Conservation (phyloP, 2,329 filamentous ascomycete species). For the Sarocladiaceae sp. region DNA sequence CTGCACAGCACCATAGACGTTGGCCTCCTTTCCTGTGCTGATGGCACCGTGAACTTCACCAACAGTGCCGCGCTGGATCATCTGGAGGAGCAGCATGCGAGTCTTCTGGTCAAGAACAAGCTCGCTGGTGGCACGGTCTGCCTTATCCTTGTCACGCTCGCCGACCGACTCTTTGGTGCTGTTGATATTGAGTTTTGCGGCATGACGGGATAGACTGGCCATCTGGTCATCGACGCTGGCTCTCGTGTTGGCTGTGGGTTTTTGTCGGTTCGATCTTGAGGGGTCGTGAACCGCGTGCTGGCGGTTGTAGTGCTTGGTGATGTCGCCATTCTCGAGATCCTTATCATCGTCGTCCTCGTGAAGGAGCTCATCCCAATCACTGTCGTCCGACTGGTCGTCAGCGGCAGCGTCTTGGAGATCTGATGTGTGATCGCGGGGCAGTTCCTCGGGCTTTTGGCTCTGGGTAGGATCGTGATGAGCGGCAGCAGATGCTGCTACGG, state of each 20-base stretch:
- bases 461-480: slow-evolving; percentile 40
- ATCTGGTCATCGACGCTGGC: slow-evolving; percentile 84
- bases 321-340: slow-evolving; percentile 51
- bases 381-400: slow-evolving; percentile 21
- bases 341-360: slow-evolving; percentile 27
- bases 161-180: slow-evolving; percentile 44
- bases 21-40: slow-evolving; percentile 95
- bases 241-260: slow-evolving; percentile 71
- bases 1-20: slow-evolving; percentile 86
- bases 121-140: slow-evolving; percentile 87
- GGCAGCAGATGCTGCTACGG: slow-evolving; percentile 25
- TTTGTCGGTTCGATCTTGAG: slow-evolving; percentile 71
- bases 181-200: slow-evolving; percentile 77
- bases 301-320: slow-evolving; percentile 84
- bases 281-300: slow-evolving; percentile 60
- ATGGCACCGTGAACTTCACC: slow-evolving; percentile 92
- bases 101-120: slow-evolving; percentile 92
- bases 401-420: neutral
- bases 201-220: slow-evolving; percentile 75
- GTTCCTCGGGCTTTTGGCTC: slow-evolving; percentile 30
- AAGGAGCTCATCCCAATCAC: slow-evolving; percentile 11
- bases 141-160: slow-evolving; percentile 71
- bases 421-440: slow-evolving; percentile 24
- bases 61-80: slow-evolving; percentile 87
- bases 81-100: slow-evolving; percentile 89